These are phyloP conservation scores for Blastocladiella emersonii DNA, from an alignment of 371 early-diverging fungal species.

Conservation along the genomic window DNA sequence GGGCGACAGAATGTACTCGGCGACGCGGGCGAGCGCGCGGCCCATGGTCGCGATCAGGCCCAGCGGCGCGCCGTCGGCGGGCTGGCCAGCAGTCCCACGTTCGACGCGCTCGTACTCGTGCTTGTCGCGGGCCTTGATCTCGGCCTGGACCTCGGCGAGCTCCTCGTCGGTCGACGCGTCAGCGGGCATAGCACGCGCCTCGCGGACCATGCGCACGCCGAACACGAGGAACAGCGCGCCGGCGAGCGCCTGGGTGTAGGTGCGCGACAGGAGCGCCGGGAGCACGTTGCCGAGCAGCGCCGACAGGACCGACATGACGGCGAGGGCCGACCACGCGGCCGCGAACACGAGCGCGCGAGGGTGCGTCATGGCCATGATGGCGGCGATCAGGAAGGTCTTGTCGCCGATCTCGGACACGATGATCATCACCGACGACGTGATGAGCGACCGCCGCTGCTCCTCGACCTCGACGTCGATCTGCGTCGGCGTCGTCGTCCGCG, in stretches of 20 bases:
- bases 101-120: background rate
- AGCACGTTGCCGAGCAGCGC: slow-evolving; percentile 79
- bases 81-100: background rate
- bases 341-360: slow-evolving; percentile 71
- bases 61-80: slow-evolving; percentile 6
- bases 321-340: slow-evolving; percentile 71
- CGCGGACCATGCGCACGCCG: slow-evolving; percentile 73
- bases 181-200: slow-evolving; percentile 74
- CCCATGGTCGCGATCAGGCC: slow-evolving; percentile 21
- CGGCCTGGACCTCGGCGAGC: slow-evolving; percentile 71
- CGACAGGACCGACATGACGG: slow-evolving; percentile 85
- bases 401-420: slow-evolving; percentile 91
- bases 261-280: slow-evolving; percentile 66
- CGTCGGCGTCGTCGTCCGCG: background rate
- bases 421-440: slow-evolving; percentile 62
- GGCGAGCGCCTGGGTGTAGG: slow-evolving; percentile 71
- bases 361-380: slow-evolving; percentile 91
- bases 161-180: slow-evolving; percentile 66
- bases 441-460: slow-evolving; percentile 8
- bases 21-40: background rate
- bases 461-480: background rate
- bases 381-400: slow-evolving; percentile 93
- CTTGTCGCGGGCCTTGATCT: slow-evolving; percentile 60
- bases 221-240: slow-evolving; percentile 75
- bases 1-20: slow-evolving; percentile 54